Evolutionary conservation across 2,329 filamentous ascomycete genomes (phyloP), one percentile per base, ranked within the genome.

Genomic region (Claviceps purpurea): DNA sequence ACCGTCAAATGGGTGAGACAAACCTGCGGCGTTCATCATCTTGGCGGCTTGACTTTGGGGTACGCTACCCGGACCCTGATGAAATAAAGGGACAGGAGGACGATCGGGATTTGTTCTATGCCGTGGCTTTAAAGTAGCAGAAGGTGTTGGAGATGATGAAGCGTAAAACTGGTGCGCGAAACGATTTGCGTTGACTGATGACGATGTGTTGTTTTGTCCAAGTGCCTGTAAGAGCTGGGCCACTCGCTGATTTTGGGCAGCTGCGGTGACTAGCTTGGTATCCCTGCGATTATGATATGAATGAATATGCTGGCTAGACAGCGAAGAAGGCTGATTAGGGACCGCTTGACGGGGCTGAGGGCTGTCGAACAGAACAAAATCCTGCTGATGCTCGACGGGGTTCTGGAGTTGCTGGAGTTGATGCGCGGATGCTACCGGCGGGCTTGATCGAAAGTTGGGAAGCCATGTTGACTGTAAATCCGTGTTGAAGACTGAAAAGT

Each of bases 401-500:
- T 72, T 71, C 68, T 72, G 67, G 70, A 72, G 71, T 68, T 79
- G 70, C 68, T 72, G 67, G 70, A 72, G 71, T 68, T 79, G 70
- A 60, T 73, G 78, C 73, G 75, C 75, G 73, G 78, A 68, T 72
- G 70, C 61, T 73, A 78, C 80, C 80, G 78, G 78, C 77, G 74
- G 76, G 76, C 73, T 78, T 68, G 73, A 63, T 64, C 75, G 73
- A 74, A 73, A 80, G 74, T 81, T 82, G 77, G 84, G 79, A 82
- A 77, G 84, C 86, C 86, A 90, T 90, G 77, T 63, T 89, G 81
- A 80, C 72, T 76, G 76, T 69, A 81, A 79, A 87, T 85, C 85
- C 85, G 85, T 89, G 78, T 77, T 89, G 84, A 84, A 84, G 82
- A 86, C 82, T 79, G 75, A 65, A 61, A 77, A 79, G 79, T 84